Evolutionary conservation across 257 asterid genomes (phyloP), one percentile per base, ranked within the genome.

Genomic region (Solanum ossicruentum): DNA sequence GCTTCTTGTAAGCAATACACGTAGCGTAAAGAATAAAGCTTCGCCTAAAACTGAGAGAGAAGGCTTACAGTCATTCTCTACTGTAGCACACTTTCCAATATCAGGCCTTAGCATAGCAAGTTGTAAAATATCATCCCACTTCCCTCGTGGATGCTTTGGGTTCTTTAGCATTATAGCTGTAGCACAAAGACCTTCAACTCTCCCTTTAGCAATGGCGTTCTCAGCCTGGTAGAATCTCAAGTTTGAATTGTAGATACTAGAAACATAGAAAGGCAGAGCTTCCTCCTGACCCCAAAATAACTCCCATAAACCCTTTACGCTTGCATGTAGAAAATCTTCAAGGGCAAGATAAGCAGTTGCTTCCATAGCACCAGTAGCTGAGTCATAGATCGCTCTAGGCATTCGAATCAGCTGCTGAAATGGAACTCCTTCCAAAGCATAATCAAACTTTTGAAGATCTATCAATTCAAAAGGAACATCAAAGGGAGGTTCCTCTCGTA

Each of bases 381-480:
- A 91, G 10, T 92, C 97, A 81, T 92, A 91, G 23, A 95, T 86
- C 54, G 96, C 90, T 88, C 93, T 92, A 58, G 99, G 98, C 98
- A 95, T 97, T 86, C 98, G 92, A 72, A 97, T 80, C 82, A 97
- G 90, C 88, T 97, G 98, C 90, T 93, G 98, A 84, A 97, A 97
- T 49, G 90, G 95, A 88, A 95, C 88, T 49, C 94, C 98, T 90
- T 97, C 99, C 55, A 95, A 89, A 52, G 98, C 97, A 84, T 95
- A 97, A 87, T 97, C 99, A 83, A 95, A 97, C 88, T 97, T 93
- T 73, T 95, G 98, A 88, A 97, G 95, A 86, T 97, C 99, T 84
- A 96, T 90, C 86, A 93, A 88, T 92, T 96, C 98, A 80, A 97
- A 97, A 85, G 98, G 99, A 80, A 91, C 91, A 77, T 92, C 96